phyloP scores from a whole-genome alignment of 2,329 filamentous ascomycete species.

The Ceratocystiopsis brevicomis region DNA sequence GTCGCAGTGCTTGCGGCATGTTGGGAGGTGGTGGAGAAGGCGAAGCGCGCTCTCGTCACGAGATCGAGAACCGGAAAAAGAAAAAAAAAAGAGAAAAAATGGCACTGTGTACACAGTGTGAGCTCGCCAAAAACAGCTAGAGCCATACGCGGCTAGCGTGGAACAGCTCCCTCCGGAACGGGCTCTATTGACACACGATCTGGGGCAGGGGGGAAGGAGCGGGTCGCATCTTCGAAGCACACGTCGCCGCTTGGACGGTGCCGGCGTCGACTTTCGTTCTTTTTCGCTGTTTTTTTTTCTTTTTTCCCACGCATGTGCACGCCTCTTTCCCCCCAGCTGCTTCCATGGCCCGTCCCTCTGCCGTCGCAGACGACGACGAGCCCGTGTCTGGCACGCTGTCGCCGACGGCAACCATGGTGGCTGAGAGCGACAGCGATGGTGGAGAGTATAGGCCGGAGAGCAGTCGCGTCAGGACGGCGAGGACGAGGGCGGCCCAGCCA shows the following conservation, averaged over 20 bases:
- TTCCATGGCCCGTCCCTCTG: too few species aligned
- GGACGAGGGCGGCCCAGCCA: not conserved
- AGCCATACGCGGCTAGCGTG: not conserved
- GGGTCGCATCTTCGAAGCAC: too few species aligned
- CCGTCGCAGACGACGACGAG: too few species aligned
- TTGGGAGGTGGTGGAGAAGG: too few species aligned
- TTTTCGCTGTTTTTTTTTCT: too few species aligned
- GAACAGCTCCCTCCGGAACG: not conserved
- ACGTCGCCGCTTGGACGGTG: too few species aligned
- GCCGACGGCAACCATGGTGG: constrained; percentile 9
- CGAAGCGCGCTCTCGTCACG: too few species aligned
- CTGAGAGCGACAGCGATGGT: constrained; percentile 9
- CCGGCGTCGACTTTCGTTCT: too few species aligned
- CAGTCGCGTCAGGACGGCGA: constrained; percentile 2
- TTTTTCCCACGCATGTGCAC: too few species aligned
- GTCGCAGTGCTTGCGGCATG: constrained; percentile 21
- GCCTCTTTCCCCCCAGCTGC: too few species aligned
- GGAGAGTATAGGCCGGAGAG: constrained; percentile 13
- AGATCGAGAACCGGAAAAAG: too few species aligned
- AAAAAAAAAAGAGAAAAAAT: too few species aligned
- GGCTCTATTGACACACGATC: not conserved
- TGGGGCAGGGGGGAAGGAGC: not conserved
- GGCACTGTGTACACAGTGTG: not conserved
- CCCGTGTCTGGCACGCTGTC: constrained; percentile 16
- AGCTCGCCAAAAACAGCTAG: not conserved